Conservation (phyloP, 306 rosid genomes). For the Medicago truncatula region MtrunA17r5.0-ANR NC_053048.1:35222501-35223000, state of each 20-base stretch:
- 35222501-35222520: slow-evolving; percentile 73
- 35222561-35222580: slow-evolving; percentile 63
- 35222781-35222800: not conserved
- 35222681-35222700: not conserved
- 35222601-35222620: slow-evolving; percentile 55
- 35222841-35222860: not conserved
- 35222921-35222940: not conserved
- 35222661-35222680: slow-evolving; percentile 7
- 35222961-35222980: slow-evolving; percentile 75
- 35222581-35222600: slow-evolving; percentile 89
- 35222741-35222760: too few relatives aligned
- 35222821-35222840: not conserved
- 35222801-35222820: not conserved
- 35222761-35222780: too few relatives aligned
- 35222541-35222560: slow-evolving; percentile 53
- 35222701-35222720: not conserved
- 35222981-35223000: slow-evolving; percentile 51
- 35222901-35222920: not conserved
- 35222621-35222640: slow-evolving; percentile 51
- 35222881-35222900: too few relatives aligned
- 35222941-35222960: slow-evolving; percentile 52
- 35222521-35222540: slow-evolving; percentile 74
- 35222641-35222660: slow-evolving; percentile 68
- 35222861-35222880: not conserved
- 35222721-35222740: not conserved